Percentiles rank a stretch among this genome's conserved stretches.
phyloP scores from a whole-genome alignment of 139 green algal species.

The Closterium sp. region DNA sequence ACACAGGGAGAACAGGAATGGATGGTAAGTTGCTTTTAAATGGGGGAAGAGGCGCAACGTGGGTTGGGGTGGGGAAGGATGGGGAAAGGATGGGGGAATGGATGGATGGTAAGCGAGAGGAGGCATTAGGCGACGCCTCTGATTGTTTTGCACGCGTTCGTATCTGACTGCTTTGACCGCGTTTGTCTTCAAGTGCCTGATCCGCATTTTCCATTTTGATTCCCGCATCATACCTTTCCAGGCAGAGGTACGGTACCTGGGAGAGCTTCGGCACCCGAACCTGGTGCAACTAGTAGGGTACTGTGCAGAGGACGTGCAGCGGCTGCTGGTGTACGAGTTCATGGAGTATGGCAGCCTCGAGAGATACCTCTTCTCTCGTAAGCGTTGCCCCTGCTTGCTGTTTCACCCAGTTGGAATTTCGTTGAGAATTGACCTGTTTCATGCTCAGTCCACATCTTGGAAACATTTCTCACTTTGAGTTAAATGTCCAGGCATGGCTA shows the following conservation, averaged over 20 bases:
- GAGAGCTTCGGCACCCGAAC: conserved; percentile 36
- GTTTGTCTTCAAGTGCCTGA: too few relatives aligned
- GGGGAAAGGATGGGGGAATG: neutral
- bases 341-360: conserved; percentile 45
- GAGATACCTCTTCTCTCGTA: conserved; percentile 26
- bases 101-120: neutral
- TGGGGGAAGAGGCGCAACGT: neutral
- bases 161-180: too few relatives aligned
- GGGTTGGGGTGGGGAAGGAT: neutral
- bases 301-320: conserved; percentile 32
- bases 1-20: conserved; percentile 47
- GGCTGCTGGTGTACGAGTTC: conserved; percentile 49
- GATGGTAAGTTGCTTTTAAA: conserved; percentile 23
- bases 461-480: neutral
- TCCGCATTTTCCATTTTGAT: too few relatives aligned
- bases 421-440: too few relatives aligned
- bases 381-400: neutral
- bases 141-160: too few relatives aligned
- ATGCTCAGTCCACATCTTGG: too few relatives aligned
- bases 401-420: neutral
- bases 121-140: too few relatives aligned
- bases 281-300: conserved; percentile 48
- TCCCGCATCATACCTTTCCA: conserved; percentile 3
- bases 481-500: neutral
- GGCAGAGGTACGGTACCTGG: conserved; percentile 40